Conservation (phyloP, 2,329 filamentous ascomycete species). For the Bisporella sp. region DNA sequence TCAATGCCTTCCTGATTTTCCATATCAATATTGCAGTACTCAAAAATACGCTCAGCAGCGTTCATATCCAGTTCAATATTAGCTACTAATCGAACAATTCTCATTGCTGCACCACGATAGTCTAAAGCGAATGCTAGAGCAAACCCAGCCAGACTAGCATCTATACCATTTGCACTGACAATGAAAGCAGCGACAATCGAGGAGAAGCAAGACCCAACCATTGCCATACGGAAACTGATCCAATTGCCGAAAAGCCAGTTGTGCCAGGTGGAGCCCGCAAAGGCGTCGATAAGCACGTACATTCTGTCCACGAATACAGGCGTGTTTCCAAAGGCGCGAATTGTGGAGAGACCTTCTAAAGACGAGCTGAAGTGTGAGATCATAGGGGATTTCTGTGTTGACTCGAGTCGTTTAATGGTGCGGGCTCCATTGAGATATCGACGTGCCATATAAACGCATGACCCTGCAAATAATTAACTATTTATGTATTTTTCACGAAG, state of each 20-base stretch:
- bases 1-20: constrained; percentile 54
- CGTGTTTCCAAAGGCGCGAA: constrained; percentile 64
- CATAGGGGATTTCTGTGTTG: constrained; percentile 66
- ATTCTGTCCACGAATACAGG: constrained; percentile 61
- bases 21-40: constrained; percentile 61
- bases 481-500: background rate
- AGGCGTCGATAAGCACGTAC: constrained; percentile 59
- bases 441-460: constrained; percentile 34
- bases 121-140: constrained; percentile 66
- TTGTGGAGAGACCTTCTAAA: constrained; percentile 63
- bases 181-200: constrained; percentile 56
- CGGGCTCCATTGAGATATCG: constrained; percentile 61
- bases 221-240: constrained; percentile 64
- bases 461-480: constrained; percentile 29
- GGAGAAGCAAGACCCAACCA: constrained; percentile 64
- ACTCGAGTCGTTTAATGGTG: constrained; percentile 69
- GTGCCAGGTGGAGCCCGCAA: constrained; percentile 56
- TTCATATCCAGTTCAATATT: constrained; percentile 72
- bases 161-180: constrained; percentile 50
- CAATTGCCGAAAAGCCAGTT: constrained; percentile 63
- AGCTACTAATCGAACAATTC: constrained; percentile 57
- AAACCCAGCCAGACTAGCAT: constrained; percentile 66
- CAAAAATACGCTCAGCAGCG: constrained; percentile 64
- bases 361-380: constrained; percentile 62
- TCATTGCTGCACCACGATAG: constrained; percentile 55